These are phyloP conservation scores for Cicer pinnatifidum DNA, from an alignment of 306 rosid species.

Conservation along the genomic window DNA sequence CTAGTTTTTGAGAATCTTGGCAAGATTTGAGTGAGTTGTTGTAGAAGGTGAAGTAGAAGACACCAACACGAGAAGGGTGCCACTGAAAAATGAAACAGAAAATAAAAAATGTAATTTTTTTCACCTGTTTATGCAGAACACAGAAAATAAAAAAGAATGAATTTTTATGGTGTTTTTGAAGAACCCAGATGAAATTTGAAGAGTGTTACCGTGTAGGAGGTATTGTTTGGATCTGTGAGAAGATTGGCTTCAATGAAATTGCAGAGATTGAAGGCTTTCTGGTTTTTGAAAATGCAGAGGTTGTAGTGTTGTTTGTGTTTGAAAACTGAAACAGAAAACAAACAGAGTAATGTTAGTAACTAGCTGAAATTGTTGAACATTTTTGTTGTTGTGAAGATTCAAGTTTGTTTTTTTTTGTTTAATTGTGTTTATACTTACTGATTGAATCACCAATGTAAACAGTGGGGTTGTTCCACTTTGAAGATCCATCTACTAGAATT, in stretches of 20 bases:
- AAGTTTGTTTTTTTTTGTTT: not conserved
- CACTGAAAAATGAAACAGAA: slow-evolving; percentile 57
- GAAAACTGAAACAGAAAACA: slow-evolving; percentile 60
- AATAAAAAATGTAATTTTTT: not conserved
- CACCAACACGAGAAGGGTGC: slow-evolving; percentile 90
- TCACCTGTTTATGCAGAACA: slow-evolving; percentile 21
- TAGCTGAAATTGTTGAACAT: slow-evolving; percentile 28
- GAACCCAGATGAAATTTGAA: slow-evolving; percentile 32
- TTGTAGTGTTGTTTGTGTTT: slow-evolving; percentile 70
- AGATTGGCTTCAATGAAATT: slow-evolving; percentile 78
- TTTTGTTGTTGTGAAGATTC: not conserved
- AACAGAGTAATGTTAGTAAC: slow-evolving; percentile 31
- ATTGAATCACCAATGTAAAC: slow-evolving; percentile 83
- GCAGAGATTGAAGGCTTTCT: slow-evolving; percentile 72
- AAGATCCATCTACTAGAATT: slow-evolving; percentile 76
- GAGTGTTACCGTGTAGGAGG: slow-evolving; percentile 65
- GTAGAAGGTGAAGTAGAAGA: slow-evolving; percentile 85
- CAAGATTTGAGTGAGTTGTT: slow-evolving; percentile 65
- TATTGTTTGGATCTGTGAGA: slow-evolving; percentile 62
- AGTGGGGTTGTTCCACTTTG: slow-evolving; percentile 76
- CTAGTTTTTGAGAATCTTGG: slow-evolving; percentile 70
- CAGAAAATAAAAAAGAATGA: slow-evolving; percentile 33
- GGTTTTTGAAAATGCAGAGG: slow-evolving; percentile 93
- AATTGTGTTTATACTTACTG: slow-evolving; percentile 54
- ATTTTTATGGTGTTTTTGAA: slow-evolving; percentile 15